phyloP scores from a whole-genome alignment of 2,329 filamentous ascomycete species.

The Eurotiales sp. region DNA sequence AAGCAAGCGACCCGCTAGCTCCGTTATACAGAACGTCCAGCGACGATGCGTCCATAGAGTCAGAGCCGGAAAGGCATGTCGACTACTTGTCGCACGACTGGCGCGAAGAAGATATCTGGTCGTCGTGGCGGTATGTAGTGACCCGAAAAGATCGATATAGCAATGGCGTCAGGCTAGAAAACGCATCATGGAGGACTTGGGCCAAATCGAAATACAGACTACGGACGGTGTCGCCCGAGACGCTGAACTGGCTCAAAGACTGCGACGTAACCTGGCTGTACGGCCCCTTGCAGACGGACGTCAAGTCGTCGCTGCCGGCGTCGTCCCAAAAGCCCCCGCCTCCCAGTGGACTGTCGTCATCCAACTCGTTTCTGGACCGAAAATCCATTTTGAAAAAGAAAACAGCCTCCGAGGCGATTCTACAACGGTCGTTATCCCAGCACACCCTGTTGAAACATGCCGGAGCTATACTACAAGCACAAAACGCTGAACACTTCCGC shows the following conservation, averaged over 20 bases:
- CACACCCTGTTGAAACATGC: constrained; percentile 88
- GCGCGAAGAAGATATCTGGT: constrained; percentile 95
- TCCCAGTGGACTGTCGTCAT: constrained; percentile 55
- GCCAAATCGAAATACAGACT: constrained; percentile 86
- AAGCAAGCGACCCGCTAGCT: background rate
- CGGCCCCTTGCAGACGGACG: constrained; percentile 77
- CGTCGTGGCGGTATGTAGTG: constrained; percentile 91
- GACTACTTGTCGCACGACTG: constrained; percentile 92
- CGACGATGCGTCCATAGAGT: constrained; percentile 73
- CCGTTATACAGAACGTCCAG: constrained; percentile 6
- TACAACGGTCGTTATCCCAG: constrained; percentile 81
- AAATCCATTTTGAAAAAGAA: constrained; percentile 96
- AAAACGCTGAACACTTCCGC: constrained; percentile 57
- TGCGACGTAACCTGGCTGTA: constrained; percentile 98
- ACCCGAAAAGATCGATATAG: constrained; percentile 73
- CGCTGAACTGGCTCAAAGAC: constrained; percentile 95
- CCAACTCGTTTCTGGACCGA: constrained; percentile 66
- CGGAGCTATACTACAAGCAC: constrained; percentile 78
- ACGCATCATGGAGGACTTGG: constrained; percentile 97
- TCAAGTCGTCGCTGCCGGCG: constrained; percentile 53
- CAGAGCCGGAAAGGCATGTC: constrained; percentile 80
- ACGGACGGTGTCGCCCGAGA: constrained; percentile 84
- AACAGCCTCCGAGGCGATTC: constrained; percentile 92
- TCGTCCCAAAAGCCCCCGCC: constrained; percentile 48
- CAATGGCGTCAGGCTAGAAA: constrained; percentile 80